Percentiles rank a stretch among this genome's conserved stretches.
phyloP scores from a whole-genome alignment of 257 asterid species.

The Cruciata laevipes region DNA sequence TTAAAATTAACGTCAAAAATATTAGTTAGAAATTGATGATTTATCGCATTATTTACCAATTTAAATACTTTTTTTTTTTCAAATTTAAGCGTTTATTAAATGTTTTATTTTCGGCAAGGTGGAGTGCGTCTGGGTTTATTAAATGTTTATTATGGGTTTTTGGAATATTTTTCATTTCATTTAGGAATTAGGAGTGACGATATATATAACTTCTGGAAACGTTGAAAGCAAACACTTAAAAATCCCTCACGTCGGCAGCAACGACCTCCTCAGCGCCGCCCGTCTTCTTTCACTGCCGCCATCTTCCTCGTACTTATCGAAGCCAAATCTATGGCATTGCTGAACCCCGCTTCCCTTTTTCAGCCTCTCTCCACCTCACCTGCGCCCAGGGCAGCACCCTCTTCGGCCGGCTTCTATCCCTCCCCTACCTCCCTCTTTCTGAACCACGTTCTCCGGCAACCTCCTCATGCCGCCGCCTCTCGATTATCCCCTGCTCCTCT shows the following conservation, averaged over 20 bases:
- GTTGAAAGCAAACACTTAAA: neutral
- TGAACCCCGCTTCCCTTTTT: neutral
- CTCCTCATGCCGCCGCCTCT: neutral
- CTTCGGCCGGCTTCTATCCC: neutral
- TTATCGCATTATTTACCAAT: neutral
- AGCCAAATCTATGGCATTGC: neutral
- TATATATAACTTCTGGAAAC: neutral
- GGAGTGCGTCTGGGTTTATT: neutral
- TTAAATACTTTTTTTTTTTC: neutral
- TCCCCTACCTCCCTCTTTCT: slow-evolving; percentile 4
- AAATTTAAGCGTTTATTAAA: too few relatives aligned
- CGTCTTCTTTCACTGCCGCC: neutral
- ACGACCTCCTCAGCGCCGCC: neutral
- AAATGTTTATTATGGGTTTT: too few relatives aligned
- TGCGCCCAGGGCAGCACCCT: neutral
- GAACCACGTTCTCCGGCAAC: neutral
- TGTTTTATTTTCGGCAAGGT: neutral
- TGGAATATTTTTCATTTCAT: neutral
- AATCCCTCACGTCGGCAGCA: neutral
- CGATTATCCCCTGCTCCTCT: neutral
- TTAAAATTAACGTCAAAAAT: neutral
- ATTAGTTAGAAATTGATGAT: neutral
- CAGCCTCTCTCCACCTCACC: neutral
- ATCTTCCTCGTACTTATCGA: neutral
- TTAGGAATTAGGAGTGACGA: neutral